These are phyloP conservation scores for Polytrichum formosum DNA, from an alignment of 225 moss, liverwort and hornwort genomes.

Conservation along the genomic window DNA sequence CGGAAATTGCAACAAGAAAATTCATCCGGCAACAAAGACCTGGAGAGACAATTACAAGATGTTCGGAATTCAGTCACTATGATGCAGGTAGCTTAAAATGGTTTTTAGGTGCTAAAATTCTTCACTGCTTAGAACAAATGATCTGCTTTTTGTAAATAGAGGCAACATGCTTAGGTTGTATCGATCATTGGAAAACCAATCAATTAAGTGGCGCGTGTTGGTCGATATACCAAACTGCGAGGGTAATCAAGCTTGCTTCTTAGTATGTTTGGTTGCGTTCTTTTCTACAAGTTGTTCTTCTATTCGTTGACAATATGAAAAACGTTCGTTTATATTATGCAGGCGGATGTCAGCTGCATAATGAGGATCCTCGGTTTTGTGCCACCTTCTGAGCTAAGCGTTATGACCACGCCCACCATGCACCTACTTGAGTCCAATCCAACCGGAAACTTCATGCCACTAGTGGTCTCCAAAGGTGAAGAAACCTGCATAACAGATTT, in stretches of 20 bases:
- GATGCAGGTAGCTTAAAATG: constrained; percentile 28
- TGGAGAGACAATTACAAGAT: constrained; percentile 45
- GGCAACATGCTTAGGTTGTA: background rate
- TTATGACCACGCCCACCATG: constrained; percentile 34
- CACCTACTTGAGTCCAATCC: constrained; percentile 17
- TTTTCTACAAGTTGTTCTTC: too few relatives aligned
- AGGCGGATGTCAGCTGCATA: constrained; percentile 40
- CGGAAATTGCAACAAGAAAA: constrained; percentile 16
- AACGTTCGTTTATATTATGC: constrained; percentile 8
- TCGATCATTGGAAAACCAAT: background rate
- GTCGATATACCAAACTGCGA: background rate
- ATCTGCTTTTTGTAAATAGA: background rate
- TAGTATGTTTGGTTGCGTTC: too few relatives aligned
- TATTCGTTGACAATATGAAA: background rate
- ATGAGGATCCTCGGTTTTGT: constrained; percentile 39
- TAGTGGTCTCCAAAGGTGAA: constrained; percentile 12
- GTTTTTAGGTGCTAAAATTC: background rate
- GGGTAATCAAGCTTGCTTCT: too few relatives aligned
- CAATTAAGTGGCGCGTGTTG: background rate
- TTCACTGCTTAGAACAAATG: background rate
- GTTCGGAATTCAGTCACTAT: constrained; percentile 23
- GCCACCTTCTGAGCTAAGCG: constrained; percentile 14
- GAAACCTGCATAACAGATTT: constrained; percentile 1
- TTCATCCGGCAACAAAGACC: constrained; percentile 21
- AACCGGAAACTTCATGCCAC: constrained; percentile 11